Base-by-base conservation (phyloP, 2,329 filamentous ascomycete species). In the Pseudohalonectria lignicola region DNA sequence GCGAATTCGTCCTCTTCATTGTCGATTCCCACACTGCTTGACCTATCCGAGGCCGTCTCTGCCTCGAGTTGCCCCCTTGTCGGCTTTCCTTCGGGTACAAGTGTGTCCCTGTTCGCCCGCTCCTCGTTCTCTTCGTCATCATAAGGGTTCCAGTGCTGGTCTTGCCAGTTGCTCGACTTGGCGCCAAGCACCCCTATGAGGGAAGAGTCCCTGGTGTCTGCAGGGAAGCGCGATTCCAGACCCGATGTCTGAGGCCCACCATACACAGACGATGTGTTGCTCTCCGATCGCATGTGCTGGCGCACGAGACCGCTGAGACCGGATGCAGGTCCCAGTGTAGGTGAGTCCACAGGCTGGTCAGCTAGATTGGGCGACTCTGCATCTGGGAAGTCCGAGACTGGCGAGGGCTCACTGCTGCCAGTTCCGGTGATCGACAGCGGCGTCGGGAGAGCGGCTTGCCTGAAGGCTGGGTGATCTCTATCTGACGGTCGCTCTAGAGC, bases 231-330 rank as follows among this genome's bases (percentile, higher is more conserved):
- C 9, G 63, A 59, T 9, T 60, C 60, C 13, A 63, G 51, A n/a
- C 44, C 60, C 34, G 45, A 53, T 26, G 45, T 61, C 44, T 52
- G 56, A 30, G 56, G 62, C 9, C 63, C 64, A 18, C 59, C 62
- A 19, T 86, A 86, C 19, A 92, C 69, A 0, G 86, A 93, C 1
- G 90, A 96, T 12, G 77, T 72, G 41, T 80, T 81, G 60, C 90
- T 96, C 45, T 81, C 77, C 25, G 77, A 77, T 36, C 92, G 78
- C 30, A 96, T 63, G 63, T 96, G 92, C 44, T 88, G 81, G 23
- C 82, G 77, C 33, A 94, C 79, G 66, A 94, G 74, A 2, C 82
- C 83, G 50, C 81, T 90, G 13, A 95, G 66, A 1, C 85, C 86
- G 15, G 63, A 62, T 13, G 66, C 66, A 0, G 83, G 80, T 2